Conservation (phyloP, 176 grass and related monocot species). For the Musa acuminata region DNA sequence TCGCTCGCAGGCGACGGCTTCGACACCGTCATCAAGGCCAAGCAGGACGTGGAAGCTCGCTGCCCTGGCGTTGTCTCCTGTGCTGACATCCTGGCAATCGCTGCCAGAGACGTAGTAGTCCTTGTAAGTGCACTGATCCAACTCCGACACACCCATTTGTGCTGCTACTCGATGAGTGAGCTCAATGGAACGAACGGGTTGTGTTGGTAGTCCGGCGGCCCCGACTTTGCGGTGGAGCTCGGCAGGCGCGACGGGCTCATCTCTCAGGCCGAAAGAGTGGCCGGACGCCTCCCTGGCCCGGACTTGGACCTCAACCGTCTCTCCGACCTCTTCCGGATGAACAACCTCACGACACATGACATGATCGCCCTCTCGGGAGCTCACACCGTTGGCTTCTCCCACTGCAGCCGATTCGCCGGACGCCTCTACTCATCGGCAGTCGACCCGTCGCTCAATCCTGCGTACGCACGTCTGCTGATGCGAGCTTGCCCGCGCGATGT, state of each 20-base stretch:
- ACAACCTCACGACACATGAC: slow-evolving; percentile 30
- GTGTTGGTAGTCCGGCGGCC: slow-evolving; percentile 36
- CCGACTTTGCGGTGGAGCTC: slow-evolving; percentile 48
- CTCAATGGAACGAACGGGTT: neutral
- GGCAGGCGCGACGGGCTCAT: slow-evolving; percentile 50
- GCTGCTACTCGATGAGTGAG: neutral
- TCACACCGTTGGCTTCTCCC: slow-evolving; percentile 79
- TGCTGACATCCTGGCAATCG: slow-evolving; percentile 66
- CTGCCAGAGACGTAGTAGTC: slow-evolving; percentile 51
- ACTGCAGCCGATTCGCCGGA: slow-evolving; percentile 58
- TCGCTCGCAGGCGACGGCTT: slow-evolving; percentile 91
- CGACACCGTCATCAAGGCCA: slow-evolving; percentile 54
- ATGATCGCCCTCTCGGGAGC: slow-evolving; percentile 68
- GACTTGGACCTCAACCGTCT: slow-evolving; percentile 54
- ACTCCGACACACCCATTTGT: neutral
- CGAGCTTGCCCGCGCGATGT: slow-evolving; percentile 50
- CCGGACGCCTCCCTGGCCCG: slow-evolving; percentile 41
- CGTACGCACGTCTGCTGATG: slow-evolving; percentile 47
- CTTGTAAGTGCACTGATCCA: slow-evolving; percentile 34
- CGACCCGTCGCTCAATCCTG: slow-evolving; percentile 36
- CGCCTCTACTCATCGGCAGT: slow-evolving; percentile 37
- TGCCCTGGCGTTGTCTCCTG: slow-evolving; percentile 80
- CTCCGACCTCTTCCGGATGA: slow-evolving; percentile 21
- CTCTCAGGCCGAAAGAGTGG: slow-evolving; percentile 45
- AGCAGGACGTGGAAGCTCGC: slow-evolving; percentile 40